phyloP scores from a whole-genome alignment of 1,139 yeast species.

The Diutina neorugosa region DNA sequence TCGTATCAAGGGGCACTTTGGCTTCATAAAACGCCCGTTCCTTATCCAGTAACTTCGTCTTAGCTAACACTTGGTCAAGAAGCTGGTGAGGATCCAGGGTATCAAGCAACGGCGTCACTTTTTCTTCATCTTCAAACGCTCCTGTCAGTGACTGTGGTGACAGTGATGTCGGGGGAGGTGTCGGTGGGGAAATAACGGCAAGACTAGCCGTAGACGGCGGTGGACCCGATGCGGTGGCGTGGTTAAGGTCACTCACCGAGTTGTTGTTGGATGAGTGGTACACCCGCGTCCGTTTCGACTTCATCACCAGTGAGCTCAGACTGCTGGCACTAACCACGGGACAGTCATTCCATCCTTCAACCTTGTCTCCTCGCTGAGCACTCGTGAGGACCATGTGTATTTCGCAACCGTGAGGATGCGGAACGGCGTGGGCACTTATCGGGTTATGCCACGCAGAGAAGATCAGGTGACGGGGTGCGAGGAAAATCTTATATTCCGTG shows the following conservation, averaged over 20 bases:
- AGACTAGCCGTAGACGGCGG: constrained; percentile 6
- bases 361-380: constrained; percentile 27
- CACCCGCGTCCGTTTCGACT: not conserved
- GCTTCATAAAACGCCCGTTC: constrained; percentile 7
- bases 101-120: not conserved
- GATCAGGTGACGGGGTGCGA: not conserved
- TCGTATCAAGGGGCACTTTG: constrained; percentile 6
- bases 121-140: not conserved
- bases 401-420: not conserved
- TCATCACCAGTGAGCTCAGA: not conserved
- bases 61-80: constrained; percentile 4
- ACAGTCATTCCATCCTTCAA: constrained; percentile 39
- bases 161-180: not conserved
- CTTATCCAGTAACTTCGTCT: constrained; percentile 5
- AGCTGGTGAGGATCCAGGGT: not conserved
- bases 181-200: not conserved
- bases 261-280: not conserved
- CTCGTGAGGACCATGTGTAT: constrained; percentile 16
- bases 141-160: not conserved
- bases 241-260: constrained; percentile 5
- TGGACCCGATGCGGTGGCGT: constrained; percentile 5
- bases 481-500: not conserved
- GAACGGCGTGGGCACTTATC: not conserved
- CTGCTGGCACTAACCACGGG: constrained; percentile 14
- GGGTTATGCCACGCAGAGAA: not conserved